phyloP scores from a whole-genome alignment of 1,284 basidiomycete genomes.

The Termitomyces sp. region DNA sequence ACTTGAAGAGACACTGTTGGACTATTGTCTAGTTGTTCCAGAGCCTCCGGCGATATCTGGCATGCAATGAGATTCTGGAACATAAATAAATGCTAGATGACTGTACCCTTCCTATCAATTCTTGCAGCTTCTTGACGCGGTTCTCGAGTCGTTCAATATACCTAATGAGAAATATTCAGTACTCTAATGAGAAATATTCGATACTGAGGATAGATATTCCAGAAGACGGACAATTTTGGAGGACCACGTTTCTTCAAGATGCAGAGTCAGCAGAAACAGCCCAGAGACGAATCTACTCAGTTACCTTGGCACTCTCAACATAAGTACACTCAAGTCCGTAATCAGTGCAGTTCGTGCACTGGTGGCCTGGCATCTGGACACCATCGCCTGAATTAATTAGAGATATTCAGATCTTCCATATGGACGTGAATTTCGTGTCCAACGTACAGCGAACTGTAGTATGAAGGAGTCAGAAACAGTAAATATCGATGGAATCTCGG shows the following conservation, averaged over 20 bases:
- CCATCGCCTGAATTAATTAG: conserved; percentile 35
- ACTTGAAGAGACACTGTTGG: background rate
- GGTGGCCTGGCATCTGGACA: conserved; percentile 39
- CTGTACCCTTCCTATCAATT: conserved; percentile 8
- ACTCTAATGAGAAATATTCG: background rate
- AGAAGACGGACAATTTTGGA: conserved; percentile 10
- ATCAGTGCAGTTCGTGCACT: conserved; percentile 60
- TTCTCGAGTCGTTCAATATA: conserved; percentile 14
- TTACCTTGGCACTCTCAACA: conserved; percentile 42
- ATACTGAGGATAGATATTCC: background rate
- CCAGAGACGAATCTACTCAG: background rate
- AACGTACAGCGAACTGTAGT: conserved; percentile 15
- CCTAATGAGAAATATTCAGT: conserved; percentile 1
- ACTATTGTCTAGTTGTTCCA: conserved; percentile 8
- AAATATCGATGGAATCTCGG: background rate
- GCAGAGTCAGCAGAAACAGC: background rate
- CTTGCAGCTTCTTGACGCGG: conserved; percentile 12
- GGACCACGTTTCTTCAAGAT: conserved; percentile 12
- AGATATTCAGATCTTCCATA: background rate
- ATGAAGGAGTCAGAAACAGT: background rate
- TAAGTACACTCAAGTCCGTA: conserved; percentile 61
- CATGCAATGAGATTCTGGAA: background rate
- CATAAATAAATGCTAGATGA: background rate
- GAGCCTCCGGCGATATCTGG: conserved; percentile 14
- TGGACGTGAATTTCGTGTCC: background rate